A percentile compares a stretch with the other conserved stretches of the same genome.
Evolutionary conservation across 2,329 filamentous ascomycete genomes (phyloP).

Genomic region (Penicillium expansum): DNA sequence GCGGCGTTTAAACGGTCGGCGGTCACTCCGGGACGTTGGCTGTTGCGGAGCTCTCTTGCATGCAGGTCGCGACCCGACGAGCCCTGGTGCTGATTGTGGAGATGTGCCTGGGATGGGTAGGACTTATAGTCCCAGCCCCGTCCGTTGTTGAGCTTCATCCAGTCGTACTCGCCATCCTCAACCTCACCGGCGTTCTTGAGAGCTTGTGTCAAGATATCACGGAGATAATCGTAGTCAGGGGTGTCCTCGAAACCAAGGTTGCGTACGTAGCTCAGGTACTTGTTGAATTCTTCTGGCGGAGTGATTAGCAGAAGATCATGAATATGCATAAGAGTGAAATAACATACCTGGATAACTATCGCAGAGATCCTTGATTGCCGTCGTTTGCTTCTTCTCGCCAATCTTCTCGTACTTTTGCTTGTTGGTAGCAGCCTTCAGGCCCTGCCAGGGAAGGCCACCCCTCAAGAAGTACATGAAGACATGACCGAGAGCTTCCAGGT

Average conservation of each 20-base stretch:
- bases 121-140: constrained; percentile 87
- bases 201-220: constrained; percentile 93
- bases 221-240: constrained; percentile 95
- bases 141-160: constrained; percentile 96
- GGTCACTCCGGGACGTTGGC: constrained; percentile 63
- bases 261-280: constrained; percentile 94
- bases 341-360: constrained; percentile 78
- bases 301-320: constrained; percentile 30
- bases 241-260: constrained; percentile 98
- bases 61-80: constrained; percentile 82
- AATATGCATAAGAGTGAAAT: background rate
- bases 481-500: constrained; percentile 78
- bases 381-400: constrained; percentile 99
- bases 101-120: constrained; percentile 67
- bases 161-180: constrained; percentile 98
- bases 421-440: constrained; percentile 66
- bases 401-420: constrained; percentile 99
- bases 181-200: constrained; percentile 92
- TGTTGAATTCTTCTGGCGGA: constrained; percentile 80
- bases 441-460: constrained; percentile 66
- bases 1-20: constrained; percentile 90
- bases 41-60: constrained; percentile 61
- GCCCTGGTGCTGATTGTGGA: constrained; percentile 76
- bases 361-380: constrained; percentile 92
- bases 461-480: constrained; percentile 69